Conservation (phyloP, 2,329 filamentous ascomycete species). For the Ophiosphaerella herpotricha region DNA sequence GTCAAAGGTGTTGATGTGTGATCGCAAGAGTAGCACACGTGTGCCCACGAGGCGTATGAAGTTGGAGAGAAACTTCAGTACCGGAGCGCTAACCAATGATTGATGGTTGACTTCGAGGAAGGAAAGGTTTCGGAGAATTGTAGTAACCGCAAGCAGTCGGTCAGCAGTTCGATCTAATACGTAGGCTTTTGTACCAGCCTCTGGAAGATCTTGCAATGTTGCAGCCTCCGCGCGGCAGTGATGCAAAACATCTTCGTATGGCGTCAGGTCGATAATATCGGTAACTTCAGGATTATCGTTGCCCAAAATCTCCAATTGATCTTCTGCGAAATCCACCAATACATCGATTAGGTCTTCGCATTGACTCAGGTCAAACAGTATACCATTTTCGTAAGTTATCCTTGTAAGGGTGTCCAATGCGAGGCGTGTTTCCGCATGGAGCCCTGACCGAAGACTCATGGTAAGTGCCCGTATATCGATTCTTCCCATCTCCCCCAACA, state of each 20-base stretch:
- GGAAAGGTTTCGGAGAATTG: conserved; percentile 89
- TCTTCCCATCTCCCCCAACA: conserved; percentile 76
- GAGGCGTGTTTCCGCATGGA: conserved; percentile 85
- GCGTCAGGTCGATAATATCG: conserved; percentile 78
- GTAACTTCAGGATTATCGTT: conserved; percentile 85
- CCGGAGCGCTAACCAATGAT: conserved; percentile 72
- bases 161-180: conserved; percentile 86
- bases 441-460: conserved; percentile 85
- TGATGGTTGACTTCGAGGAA: conserved; percentile 80
- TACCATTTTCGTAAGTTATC: conserved; percentile 59
- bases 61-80: conserved; percentile 82
- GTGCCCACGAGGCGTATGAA: conserved; percentile 88
- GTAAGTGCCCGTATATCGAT: conserved; percentile 91
- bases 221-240: conserved; percentile 76
- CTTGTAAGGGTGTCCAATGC: conserved; percentile 82
- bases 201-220: conserved; percentile 70
- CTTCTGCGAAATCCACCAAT: conserved; percentile 86
- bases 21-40: conserved; percentile 81
- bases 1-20: conserved; percentile 83
- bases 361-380: conserved; percentile 41
- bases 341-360: conserved; percentile 84
- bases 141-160: conserved; percentile 85
- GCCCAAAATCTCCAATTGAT: conserved; percentile 81
- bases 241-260: conserved; percentile 86
- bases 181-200: conserved; percentile 77